These are phyloP conservation scores for Nitzschia inconspicua DNA, from an alignment of 108 stramenopile species.

Conservation along the genomic window DNA sequence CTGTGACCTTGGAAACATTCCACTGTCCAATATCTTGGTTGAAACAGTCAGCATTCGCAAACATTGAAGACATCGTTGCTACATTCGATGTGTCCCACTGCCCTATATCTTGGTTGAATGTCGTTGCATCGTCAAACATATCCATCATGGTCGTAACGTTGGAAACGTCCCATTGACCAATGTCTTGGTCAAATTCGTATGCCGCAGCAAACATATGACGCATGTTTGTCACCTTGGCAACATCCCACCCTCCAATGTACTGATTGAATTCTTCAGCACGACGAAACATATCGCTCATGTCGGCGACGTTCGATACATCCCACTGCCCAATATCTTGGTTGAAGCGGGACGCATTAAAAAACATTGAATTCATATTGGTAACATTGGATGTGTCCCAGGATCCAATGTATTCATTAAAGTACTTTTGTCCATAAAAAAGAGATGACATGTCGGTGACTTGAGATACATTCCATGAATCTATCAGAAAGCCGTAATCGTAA, in stretches of 20 bases:
- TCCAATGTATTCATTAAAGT: slow-evolving; percentile 28
- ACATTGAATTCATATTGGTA: slow-evolving; percentile 3
- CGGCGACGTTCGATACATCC: slow-evolving; percentile 13
- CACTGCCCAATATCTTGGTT: neutral
- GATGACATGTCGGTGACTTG: slow-evolving; percentile 25
- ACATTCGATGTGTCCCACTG: slow-evolving; percentile 32
- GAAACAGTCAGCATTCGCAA: slow-evolving; percentile 5
- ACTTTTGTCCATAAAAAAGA: slow-evolving; percentile 26
- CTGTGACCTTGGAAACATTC: slow-evolving; percentile 17
- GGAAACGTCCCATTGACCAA: slow-evolving; percentile 17
- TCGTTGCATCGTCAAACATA: slow-evolving; percentile 16
- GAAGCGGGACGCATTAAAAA: neutral
- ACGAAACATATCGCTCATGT: slow-evolving; percentile 14
- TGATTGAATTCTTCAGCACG: slow-evolving; percentile 27
- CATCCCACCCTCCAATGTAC: slow-evolving; percentile 25
- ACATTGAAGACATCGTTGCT: slow-evolving; percentile 11
- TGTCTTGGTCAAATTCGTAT: slow-evolving; percentile 11
- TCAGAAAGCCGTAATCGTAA: too few species aligned
- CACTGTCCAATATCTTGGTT: slow-evolving; percentile 34
- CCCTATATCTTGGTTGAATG: slow-evolving; percentile 24
- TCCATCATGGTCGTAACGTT: slow-evolving; percentile 11
- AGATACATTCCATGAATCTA: slow-evolving; percentile 31
- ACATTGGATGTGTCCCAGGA: slow-evolving; percentile 21
- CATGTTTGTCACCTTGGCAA: slow-evolving; percentile 2
- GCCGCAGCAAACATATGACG: slow-evolving; percentile 12